Evolutionary conservation across 768 basidiomycete species (phyloP), one percentile per base, ranked within the genome.

Genomic region (Mycena vitilis): DNA sequence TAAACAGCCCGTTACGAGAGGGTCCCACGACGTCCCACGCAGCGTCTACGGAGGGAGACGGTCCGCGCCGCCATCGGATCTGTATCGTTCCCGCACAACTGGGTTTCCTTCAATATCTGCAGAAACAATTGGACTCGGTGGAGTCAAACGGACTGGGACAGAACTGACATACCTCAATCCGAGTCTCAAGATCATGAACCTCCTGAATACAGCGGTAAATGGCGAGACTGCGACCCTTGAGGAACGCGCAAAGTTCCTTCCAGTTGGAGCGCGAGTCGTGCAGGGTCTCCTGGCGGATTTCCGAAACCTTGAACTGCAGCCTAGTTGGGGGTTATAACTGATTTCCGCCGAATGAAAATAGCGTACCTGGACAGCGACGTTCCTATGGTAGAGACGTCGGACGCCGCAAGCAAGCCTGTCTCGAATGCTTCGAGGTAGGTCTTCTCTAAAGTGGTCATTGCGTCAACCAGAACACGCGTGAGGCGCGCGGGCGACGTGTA

Each of bases 341-440:
- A 30, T 30, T 2, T 30, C 2, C 30, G 30, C 3, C 30, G 3
- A 30, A 30, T 30, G 40, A 15, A 40, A 22, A 11, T 4, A 1
- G 12, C 45, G 18, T 10, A 64, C 53, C 22, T 47, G 4, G 45
- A 36, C n/a, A 64, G 5, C 34, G 5, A 15, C 15, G 40, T n/a
- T 30, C 25, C 25, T 12, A 37, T 20, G 10, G 30, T 54, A 40
- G 13, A 18, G 52, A 54, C 20, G 20, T 63, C 53, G 11, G 38
- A 40, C 0, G 30, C 12, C 36, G 22, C 22, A 25, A 55, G 25
- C 7, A 34, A 5, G 1, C 63, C 63, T n/a, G 55, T 45, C 34
- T 65, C 63, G 23, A 65, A 11, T 11, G 45, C 55, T 18, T 38
- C 45, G 48, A 57, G 11, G 20, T 57, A 65, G 1, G 55, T 57